phyloP scores from a whole-genome alignment of 1,284 basidiomycete genomes.

The Wallemia mellicola region DNA sequence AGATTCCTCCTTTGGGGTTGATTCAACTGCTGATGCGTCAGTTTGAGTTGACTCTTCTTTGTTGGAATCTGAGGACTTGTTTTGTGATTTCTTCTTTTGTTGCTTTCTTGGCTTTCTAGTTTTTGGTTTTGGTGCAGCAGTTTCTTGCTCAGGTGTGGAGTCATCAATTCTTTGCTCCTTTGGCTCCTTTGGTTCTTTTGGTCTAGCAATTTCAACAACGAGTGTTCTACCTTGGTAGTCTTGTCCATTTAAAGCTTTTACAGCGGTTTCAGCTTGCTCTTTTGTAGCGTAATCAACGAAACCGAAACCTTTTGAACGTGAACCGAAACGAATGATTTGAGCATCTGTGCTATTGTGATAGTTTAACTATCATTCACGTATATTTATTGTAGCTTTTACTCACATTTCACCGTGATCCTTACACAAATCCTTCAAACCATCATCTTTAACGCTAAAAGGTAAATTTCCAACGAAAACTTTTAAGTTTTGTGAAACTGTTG shows the following conservation, averaged over 20 bases:
- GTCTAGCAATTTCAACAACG: background rate
- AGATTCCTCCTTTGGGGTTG: no score
- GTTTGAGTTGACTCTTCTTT: no score
- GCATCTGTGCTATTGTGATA: background rate
- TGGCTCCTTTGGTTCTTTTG: background rate
- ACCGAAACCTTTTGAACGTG: constrained; percentile 10
- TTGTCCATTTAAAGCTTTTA: constrained; percentile 25
- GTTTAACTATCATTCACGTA: constrained; percentile 8
- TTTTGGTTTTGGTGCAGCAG: background rate
- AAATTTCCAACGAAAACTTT: constrained; percentile 22
- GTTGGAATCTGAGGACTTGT: no score
- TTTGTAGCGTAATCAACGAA: constrained; percentile 30
- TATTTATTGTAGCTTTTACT: constrained; percentile 7
- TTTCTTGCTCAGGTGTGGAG: background rate
- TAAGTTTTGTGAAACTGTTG: constrained; percentile 7
- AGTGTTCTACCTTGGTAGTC: constrained; percentile 1
- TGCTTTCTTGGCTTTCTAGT: background rate
- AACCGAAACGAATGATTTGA: constrained; percentile 1
- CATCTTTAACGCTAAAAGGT: constrained; percentile 18
- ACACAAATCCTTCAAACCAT: constrained; percentile 8
- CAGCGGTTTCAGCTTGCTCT: constrained; percentile 25
- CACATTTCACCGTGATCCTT: background rate
- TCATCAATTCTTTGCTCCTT: background rate
- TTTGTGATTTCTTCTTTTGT: background rate
- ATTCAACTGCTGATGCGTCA: no score